A percentile compares a stretch with the other conserved stretches of the same genome.
phyloP scores from a whole-genome alignment of 2,329 filamentous ascomycete genomes.

The Aspergillus sp. region DNA sequence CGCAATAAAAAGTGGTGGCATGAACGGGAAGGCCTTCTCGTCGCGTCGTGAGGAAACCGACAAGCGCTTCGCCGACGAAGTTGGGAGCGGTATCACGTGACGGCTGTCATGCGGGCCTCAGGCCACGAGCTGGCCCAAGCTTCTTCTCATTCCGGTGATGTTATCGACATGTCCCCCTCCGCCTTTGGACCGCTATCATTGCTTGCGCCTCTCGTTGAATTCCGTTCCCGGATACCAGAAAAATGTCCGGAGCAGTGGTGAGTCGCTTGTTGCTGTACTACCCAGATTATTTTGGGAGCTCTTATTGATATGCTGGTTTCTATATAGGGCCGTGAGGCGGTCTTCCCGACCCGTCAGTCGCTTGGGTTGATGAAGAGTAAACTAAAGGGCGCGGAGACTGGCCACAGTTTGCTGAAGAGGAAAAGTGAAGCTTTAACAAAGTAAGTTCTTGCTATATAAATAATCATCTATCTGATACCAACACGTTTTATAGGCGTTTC shows the following conservation, averaged over 20 bases:
- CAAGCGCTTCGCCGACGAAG: constrained; percentile 26
- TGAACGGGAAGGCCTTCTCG: constrained; percentile 29
- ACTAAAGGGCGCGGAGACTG: constrained; percentile 88
- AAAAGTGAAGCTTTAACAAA: constrained; percentile 99
- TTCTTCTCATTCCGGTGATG: constrained; percentile 25
- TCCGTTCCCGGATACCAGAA: constrained; percentile 11
- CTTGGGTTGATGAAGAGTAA: constrained; percentile 97
- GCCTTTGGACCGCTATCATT: constrained; percentile 15
- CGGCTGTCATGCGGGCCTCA: constrained; percentile 18
- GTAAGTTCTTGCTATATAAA: constrained; percentile 50
- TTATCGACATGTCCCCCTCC: constrained; percentile 25
- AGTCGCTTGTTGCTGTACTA: not conserved
- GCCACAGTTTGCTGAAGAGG: constrained; percentile 91
- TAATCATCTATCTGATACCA: constrained; percentile 14
- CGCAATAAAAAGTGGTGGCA: constrained; percentile 24
- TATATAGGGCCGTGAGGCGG: constrained; percentile 81
- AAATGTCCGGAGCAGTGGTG: constrained; percentile 39
- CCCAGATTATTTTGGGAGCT: constrained; percentile 11
- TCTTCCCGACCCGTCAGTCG: constrained; percentile 97
- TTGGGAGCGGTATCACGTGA: constrained; percentile 29
- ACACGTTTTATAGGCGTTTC: constrained; percentile 65
- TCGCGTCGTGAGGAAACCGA: constrained; percentile 21
- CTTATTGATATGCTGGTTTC: constrained; percentile 4
- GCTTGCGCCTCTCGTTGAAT: constrained; percentile 10
- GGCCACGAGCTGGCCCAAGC: constrained; percentile 21